Base-by-base conservation (phyloP, 2,329 filamentous ascomycete species). In the Aspergillus sp. region DNA sequence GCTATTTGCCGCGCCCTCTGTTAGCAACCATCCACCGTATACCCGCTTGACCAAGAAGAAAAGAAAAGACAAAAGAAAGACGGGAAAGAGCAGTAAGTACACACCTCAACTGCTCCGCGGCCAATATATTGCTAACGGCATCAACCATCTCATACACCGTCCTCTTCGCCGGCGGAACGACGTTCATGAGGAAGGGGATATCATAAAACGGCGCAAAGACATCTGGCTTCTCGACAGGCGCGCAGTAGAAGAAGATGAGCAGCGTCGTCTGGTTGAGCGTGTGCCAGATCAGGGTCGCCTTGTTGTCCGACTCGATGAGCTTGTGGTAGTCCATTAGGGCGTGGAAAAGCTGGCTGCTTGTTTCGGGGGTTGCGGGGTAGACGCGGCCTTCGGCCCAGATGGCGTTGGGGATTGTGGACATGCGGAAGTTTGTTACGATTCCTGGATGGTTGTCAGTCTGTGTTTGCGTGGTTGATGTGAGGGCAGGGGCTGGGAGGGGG, bases 381-480 rank as follows among this genome's bases (percentile, higher is more conserved):
- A 63, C 34, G 3, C 54, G 48, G 31, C 41, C 61, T 38, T 66
- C 63, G 17, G 63, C 54, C 64, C 64, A 66, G n/a, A 63, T 30
- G 34, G 57, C 46, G 46, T 59, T 66, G 22, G 63, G 54, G 28
- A 66, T 49, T 4, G 65, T 63, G n/a, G 23, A 34, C 57, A 67
- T 62, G 19, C 59, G 56, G 23, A 67, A 50, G 28, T 62, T 64
- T 6, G 66, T 68, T 15, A 68, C 62, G 23, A 68, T 59, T 9
- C 65, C 66, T 68, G 22, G 19, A 19, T 19, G 19, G 19, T 19
- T 19, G 19, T 19, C 19, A 19, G 19, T 19, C 19, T 19, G 19
- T 19, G 19, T 19, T 19, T 19, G 19, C 19, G 19, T 19, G 22
- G 6, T 11, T 3, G 41, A 5, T 48, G 34, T 23, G 19, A 9